Conservation (phyloP, 2,329 filamentous ascomycete genomes). For the Tricladium varicosporioides region DNA sequence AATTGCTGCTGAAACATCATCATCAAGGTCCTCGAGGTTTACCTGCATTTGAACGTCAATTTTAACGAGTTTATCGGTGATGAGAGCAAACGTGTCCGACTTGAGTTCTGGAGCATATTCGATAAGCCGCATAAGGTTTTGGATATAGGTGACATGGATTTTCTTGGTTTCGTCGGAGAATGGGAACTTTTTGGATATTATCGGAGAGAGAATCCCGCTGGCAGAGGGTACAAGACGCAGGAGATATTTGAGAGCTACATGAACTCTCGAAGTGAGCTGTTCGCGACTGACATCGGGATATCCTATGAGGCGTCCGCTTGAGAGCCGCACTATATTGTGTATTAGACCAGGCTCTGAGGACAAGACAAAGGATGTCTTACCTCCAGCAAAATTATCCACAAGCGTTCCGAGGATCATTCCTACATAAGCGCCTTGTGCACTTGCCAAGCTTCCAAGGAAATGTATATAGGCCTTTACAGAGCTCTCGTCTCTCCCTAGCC, state of each 20-base stretch:
- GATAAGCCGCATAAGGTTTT: conserved; percentile 76
- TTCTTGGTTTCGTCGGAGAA: conserved; percentile 73
- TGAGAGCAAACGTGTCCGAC: conserved; percentile 76
- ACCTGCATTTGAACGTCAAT: conserved; percentile 95
- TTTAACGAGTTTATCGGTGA: conserved; percentile 84
- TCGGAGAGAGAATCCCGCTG: conserved; percentile 63
- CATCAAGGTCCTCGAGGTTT: conserved; percentile 88
- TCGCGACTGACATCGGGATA: conserved; percentile 60
- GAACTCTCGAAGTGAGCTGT: conserved; percentile 68
- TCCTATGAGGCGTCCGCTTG: conserved; percentile 34
- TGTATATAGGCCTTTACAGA: conserved; percentile 67
- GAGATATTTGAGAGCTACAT: conserved; percentile 73
- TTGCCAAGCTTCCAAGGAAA: conserved; percentile 71
- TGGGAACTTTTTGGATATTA: conserved; percentile 70
- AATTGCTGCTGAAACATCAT: conserved; percentile 76
- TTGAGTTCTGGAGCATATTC: conserved; percentile 76
- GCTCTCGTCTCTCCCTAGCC: conserved; percentile 62
- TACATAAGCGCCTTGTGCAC: conserved; percentile 78
- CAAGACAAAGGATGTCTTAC: conserved; percentile 34
- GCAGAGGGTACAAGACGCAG: conserved; percentile 80
- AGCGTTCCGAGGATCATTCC: conserved; percentile 75
- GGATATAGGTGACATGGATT: conserved; percentile 82
- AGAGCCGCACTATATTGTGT: conserved; percentile 35
- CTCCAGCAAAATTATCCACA: conserved; percentile 69
- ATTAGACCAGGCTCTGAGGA: conserved; percentile 40